These are phyloP conservation scores for Mortierella alpina DNA, from an alignment of 192 early-diverging fungal species.

Conservation along the genomic window DNA sequence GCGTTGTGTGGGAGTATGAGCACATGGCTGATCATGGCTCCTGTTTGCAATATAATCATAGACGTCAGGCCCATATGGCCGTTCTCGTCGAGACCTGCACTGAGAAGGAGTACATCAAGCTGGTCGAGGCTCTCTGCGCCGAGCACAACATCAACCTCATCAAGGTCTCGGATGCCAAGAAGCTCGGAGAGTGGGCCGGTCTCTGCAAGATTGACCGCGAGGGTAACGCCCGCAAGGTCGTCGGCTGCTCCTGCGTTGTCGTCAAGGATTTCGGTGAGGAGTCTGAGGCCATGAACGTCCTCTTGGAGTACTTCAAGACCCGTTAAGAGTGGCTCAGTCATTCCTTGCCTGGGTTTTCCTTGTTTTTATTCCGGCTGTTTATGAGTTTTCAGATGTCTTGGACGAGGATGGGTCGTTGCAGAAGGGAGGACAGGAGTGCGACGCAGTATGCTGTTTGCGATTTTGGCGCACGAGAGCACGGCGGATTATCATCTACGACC, in stretches of 20 bases:
- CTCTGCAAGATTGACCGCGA: constrained; percentile 99
- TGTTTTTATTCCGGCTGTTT: background rate
- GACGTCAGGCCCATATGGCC: constrained; percentile 95
- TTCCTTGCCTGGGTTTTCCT: background rate
- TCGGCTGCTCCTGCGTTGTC: constrained; percentile 94
- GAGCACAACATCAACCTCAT: constrained; percentile 99
- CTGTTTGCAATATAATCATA: constrained; percentile 7
- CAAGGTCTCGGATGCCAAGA: constrained; percentile 97
- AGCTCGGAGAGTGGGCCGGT: constrained; percentile 99
- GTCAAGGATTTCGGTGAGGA: constrained; percentile 99
- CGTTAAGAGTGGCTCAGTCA: constrained; percentile 21
- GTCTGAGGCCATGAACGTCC: constrained; percentile 76
- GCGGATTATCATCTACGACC: too few species aligned
- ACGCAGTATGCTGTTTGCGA: too few species aligned
- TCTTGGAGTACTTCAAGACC: constrained; percentile 12
- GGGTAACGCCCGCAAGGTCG: constrained; percentile 98
- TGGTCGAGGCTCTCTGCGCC: constrained; percentile 97
- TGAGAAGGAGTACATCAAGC: constrained; percentile 95
- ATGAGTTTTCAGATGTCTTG: background rate
- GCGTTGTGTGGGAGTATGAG: too few species aligned
- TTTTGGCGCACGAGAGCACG: too few species aligned
- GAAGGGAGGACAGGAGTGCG: too few species aligned
- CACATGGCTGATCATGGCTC: too few species aligned
- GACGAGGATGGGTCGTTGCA: background rate
- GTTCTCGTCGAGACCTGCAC: constrained; percentile 96